Evolutionary conservation across 2,329 filamentous ascomycete species (phyloP).

Genomic region (Sarocladium oryzae): DNA sequence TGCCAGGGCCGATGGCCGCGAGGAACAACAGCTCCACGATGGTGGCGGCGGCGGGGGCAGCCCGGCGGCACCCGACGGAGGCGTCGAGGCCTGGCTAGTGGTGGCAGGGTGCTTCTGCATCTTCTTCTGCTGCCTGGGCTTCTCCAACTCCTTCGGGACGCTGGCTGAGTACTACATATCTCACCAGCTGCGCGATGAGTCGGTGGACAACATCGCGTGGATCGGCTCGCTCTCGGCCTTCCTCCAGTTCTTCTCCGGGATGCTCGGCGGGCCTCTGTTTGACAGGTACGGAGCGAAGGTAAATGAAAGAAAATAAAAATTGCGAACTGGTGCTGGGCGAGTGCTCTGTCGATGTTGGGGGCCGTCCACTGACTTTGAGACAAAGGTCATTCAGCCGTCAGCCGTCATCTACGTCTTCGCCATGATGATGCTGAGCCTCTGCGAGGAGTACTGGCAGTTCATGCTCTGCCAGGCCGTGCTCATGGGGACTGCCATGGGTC

Average conservation of each 20-base stretch:
- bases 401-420: conserved; percentile 28
- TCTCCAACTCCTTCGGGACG: conserved; percentile 37
- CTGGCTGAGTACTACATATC: conserved; percentile 37
- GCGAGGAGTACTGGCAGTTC: conserved; percentile 42
- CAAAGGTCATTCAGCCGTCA: conserved; percentile 22
- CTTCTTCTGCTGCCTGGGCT: conserved; percentile 34
- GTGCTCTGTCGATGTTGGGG: too few species aligned
- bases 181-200: conserved; percentile 24
- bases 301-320: too few species aligned
- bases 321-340: too few species aligned
- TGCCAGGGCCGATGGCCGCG: too few species aligned
- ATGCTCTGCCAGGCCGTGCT: conserved; percentile 44
- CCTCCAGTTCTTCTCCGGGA: conserved; percentile 27
- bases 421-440: conserved; percentile 37
- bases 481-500: conserved; percentile 31
- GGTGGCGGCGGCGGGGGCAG: too few species aligned
- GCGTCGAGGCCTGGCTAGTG: too few species aligned
- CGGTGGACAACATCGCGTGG: conserved; percentile 32
- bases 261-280: conserved; percentile 31
- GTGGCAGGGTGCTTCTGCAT: too few species aligned
- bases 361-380: too few species aligned
- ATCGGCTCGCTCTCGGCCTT: conserved; percentile 33
- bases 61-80: too few species aligned
- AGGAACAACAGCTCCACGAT: too few species aligned
- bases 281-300: conserved; percentile 35